Evolutionary conservation across 495 filamentous ascomycete genomes (phyloP).

Genomic region (Hypoxylon intermedium): DNA sequence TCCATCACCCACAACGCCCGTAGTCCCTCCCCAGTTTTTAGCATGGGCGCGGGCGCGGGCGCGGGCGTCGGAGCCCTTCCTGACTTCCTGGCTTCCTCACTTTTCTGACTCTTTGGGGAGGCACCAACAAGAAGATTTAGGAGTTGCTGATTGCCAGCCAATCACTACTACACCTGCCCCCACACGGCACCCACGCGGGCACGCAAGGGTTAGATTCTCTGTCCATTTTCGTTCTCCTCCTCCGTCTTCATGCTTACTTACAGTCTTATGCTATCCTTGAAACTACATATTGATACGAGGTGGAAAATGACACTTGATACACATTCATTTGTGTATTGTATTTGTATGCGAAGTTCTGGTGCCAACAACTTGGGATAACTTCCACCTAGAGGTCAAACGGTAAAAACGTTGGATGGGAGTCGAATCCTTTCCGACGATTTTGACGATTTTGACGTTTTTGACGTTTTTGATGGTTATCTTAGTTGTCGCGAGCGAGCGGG

Average conservation of each 20-base stretch:
- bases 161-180: conserved; percentile 21
- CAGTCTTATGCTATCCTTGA: too few species aligned
- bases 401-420: not conserved
- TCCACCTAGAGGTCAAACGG: too few species aligned
- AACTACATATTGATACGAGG: too few species aligned
- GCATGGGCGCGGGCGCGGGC: not conserved
- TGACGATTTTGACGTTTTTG: conserved; percentile 1
- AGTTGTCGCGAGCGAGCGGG: conserved; percentile 10
- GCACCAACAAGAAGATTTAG: conserved; percentile 18
- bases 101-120: not conserved
- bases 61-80: not conserved
- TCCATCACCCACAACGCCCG: not conserved
- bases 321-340: too few species aligned
- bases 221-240: not conserved
- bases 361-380: too few species aligned
- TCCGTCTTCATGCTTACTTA: not conserved
- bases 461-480: not conserved
- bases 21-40: not conserved
- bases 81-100: not conserved
- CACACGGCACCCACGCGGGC: conserved; percentile 22
- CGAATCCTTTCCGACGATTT: too few species aligned
- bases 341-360: too few species aligned
- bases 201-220: not conserved
- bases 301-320: too few species aligned
- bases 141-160: conserved; percentile 23